phyloP scores from a whole-genome alignment of 371 early-diverging fungal genomes.

The Funneliformis caledonium region DNA sequence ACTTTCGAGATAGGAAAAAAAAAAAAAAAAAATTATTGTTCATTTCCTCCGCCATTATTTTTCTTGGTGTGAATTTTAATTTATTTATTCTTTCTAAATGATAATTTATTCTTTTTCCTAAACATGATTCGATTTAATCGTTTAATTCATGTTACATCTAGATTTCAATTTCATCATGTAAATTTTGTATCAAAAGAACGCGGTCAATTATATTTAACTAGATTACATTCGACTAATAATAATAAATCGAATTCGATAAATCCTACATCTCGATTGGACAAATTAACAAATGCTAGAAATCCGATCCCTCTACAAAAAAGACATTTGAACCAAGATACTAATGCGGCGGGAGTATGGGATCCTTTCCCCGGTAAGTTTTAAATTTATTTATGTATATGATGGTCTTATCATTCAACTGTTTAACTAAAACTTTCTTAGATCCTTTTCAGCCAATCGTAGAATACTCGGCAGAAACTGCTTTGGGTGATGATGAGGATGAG shows the following conservation, averaged over 20 bases:
- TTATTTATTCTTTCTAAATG: no score
- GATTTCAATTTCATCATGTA: background rate
- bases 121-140: background rate
- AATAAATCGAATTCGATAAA: background rate
- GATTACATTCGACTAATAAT: background rate
- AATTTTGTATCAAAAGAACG: background rate
- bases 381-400: background rate
- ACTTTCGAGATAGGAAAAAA: no score
- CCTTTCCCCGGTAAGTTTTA: constrained; percentile 35
- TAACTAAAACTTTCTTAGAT: constrained; percentile 1
- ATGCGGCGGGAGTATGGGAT: constrained; percentile 40
- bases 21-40: no score
- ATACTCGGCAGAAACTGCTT: constrained; percentile 38
- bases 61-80: background rate
- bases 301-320: background rate
- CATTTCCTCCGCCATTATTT: no score
- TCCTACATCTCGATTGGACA: background rate
- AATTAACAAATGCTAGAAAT: background rate
- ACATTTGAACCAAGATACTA: constrained; percentile 39
- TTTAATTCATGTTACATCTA: background rate
- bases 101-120: background rate
- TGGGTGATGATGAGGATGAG: constrained; percentile 33
- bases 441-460: constrained; percentile 40
- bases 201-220: background rate
- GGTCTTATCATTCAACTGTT: background rate